Evolutionary conservation across 2,329 filamentous ascomycete genomes (phyloP), one percentile per base, ranked within the genome.

Genomic region (Phaeosphaeriaceae sp.): DNA sequence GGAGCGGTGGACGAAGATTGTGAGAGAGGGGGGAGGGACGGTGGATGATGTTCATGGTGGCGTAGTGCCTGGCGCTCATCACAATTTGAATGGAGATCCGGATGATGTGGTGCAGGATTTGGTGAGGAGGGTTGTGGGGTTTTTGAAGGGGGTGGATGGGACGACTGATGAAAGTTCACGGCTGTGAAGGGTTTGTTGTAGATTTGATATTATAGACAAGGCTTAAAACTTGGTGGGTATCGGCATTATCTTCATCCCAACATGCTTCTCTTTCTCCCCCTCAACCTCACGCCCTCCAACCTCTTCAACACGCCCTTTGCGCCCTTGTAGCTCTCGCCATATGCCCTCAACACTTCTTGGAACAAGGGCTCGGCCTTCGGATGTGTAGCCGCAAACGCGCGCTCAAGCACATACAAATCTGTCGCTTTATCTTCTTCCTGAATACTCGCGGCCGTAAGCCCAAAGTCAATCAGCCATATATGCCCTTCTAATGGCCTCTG

Each of bases 251-350:
- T 16, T 57, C 54, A 97, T 21, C 94, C 94, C 61, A 99, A 72
- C 94, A 99, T 99, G 72, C 92, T 97, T 74, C 91, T 88, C 83
- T 99, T 99, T 70, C 94, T 82, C 3, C 94, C 94, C 72, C 94
- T 86, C 87, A 96, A 85, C 70, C 94, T 85, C 38, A 99, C 94
- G 58, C 96, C 93, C 71, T 96, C 92, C 54, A 99, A 75, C 71
- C 87, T 89, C 77, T 85, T 90, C 69, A 99, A 74, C 17, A 92
- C 90, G 16, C 83, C 78, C 48, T 78, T 82, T 0, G 89, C 88
- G 13, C 89, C 89, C 76, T 90, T 92, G 68, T 89, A 93, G 28
- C 83, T 84, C 58, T 83, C 81, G 42, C 77, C 82, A 76, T 99
- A 99, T 2, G 84, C 87, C 47, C 82, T 79, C 16, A 97, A 76